A percentile compares a stretch with the other conserved stretches of the same genome.
Conservation (phyloP, 768 basidiomycete species). For the Tephrocybe sp. region DNA sequence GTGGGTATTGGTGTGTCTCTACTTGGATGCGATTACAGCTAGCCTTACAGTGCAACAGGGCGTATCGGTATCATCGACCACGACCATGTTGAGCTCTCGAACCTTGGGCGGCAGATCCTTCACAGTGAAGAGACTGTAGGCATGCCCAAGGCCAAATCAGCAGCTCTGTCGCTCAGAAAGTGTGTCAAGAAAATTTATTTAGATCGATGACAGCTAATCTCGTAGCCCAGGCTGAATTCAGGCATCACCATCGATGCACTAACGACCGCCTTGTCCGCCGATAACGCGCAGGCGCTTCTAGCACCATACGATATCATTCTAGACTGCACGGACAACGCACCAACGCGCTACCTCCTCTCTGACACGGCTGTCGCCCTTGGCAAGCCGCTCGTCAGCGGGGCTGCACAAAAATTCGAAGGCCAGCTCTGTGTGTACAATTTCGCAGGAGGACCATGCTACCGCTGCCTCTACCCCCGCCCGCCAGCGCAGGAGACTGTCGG, state of each 20-base stretch:
- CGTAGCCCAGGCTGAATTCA: conserved; percentile 67
- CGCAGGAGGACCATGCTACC: conserved; percentile 83
- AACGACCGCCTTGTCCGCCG: conserved; percentile 49
- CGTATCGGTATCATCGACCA: conserved; percentile 20
- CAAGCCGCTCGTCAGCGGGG: conserved; percentile 52
- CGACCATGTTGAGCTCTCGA: conserved; percentile 20
- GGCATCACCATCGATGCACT: conserved; percentile 58
- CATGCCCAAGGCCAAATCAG: conserved; percentile 80
- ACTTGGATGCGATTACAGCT: neutral
- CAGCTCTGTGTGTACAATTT: conserved; percentile 80
- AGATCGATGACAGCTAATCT: neutral
- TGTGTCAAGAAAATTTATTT: conserved; percentile 25
- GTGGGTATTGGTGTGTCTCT: conserved; percentile 79
- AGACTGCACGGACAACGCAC: conserved; percentile 58
- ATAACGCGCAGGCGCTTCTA: conserved; percentile 54
- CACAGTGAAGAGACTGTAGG: conserved; percentile 78
- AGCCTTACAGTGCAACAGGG: conserved; percentile 2
- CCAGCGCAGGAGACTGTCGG: conserved; percentile 64
- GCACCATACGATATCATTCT: conserved; percentile 32
- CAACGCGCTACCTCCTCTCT: conserved; percentile 90
- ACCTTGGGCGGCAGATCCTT: conserved; percentile 71
- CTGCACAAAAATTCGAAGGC: conserved; percentile 84
- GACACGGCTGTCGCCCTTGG: conserved; percentile 75
- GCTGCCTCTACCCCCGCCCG: conserved; percentile 88
- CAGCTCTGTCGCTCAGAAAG: conserved; percentile 67